Evolutionary conservation across 176 grass and related monocot species (phyloP), one percentile per base, ranked within the genome.

Genomic region (Juncus inflexus): DNA sequence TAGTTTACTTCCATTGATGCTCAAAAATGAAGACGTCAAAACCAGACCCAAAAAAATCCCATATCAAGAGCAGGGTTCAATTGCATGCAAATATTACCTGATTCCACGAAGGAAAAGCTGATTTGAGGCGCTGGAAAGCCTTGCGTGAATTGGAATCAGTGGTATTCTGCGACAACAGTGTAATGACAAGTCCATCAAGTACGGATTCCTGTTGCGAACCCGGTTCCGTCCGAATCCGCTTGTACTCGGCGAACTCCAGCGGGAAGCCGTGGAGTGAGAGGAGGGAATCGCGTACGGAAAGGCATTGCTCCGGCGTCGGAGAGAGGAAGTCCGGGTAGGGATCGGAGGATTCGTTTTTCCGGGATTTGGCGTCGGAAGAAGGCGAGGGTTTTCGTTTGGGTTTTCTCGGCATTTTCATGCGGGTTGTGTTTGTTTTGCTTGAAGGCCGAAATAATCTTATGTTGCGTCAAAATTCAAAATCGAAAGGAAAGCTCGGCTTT

Each of bases 101-200:
- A 80, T 83, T 69, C 89, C 89, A 92, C 35, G 85, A 72, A 15
- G 77, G 83, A 76, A 99, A 90, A 0, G 78, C 66, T 39, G 72
- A 62, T 69, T 92, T 99, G 67, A 99, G 89, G 41, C 83, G 81
- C 37, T 69, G 66, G 59, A 92, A 99, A 2, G 94, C 88, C 64
- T 74, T 77, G 66, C 80, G 77, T 10, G 89, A 92, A 83, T 89
- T 90, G 60, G 72, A 77, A 9, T 99, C 94, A 3, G 85, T 99
- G 37, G 94, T 86, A 76, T 99, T 99, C 75, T 99, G 94, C 0
- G 88, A 99, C 37, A 90, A 83, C 5, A 99, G 75, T n/a, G 85
- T 99, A 61, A 61, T 70, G 50, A 99, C 65, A 10, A 99, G 83
- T 1, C 89, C 89, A 7, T 99, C 89, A 1, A 99, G 80, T 15